Percentiles rank a stretch among this genome's conserved stretches.
These are phyloP conservation scores for Saturnispora dispora DNA, from an alignment of 805 yeast genomes.

Conservation along the genomic window DNA sequence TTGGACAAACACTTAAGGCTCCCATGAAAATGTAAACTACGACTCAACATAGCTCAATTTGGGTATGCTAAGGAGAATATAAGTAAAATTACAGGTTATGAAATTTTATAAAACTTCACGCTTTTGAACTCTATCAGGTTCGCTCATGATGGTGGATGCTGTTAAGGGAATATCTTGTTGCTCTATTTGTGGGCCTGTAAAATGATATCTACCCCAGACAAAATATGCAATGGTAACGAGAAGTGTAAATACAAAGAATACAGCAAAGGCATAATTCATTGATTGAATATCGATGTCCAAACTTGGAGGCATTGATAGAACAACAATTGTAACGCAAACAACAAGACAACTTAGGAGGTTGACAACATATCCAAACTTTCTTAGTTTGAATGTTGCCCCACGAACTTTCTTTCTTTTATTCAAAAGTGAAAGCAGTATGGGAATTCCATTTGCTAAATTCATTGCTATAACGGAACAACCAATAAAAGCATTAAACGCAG, in stretches of 20 bases:
- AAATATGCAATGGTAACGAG: conserved; percentile 42
- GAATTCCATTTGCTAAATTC: conserved; percentile 69
- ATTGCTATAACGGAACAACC: conserved; percentile 74
- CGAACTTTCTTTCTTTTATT: conserved; percentile 51
- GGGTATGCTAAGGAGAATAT: neutral
- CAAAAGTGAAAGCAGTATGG: conserved; percentile 53
- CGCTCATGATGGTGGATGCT: neutral
- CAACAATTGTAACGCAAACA: conserved; percentile 47
- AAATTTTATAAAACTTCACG: conserved; percentile 2
- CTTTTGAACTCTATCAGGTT: conserved; percentile 1
- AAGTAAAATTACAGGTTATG: neutral
- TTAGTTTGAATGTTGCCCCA: conserved; percentile 60
- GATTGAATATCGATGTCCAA: conserved; percentile 38
- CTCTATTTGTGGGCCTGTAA: conserved; percentile 50
- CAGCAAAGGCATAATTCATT: conserved; percentile 65
- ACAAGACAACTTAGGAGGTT: conserved; percentile 52
- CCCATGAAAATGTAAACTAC: neutral
- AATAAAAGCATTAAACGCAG: conserved; percentile 77
- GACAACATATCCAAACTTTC: conserved; percentile 53
- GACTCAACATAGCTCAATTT: neutral
- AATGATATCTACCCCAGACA: conserved; percentile 52
- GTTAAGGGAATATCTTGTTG: neutral
- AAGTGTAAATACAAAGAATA: conserved; percentile 41
- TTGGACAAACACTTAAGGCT: neutral
- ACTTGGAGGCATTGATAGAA: conserved; percentile 66